These are phyloP conservation scores for Helianthus tuberosus DNA, from an alignment of 129 eudicot species.

Conservation along the genomic window DNA sequence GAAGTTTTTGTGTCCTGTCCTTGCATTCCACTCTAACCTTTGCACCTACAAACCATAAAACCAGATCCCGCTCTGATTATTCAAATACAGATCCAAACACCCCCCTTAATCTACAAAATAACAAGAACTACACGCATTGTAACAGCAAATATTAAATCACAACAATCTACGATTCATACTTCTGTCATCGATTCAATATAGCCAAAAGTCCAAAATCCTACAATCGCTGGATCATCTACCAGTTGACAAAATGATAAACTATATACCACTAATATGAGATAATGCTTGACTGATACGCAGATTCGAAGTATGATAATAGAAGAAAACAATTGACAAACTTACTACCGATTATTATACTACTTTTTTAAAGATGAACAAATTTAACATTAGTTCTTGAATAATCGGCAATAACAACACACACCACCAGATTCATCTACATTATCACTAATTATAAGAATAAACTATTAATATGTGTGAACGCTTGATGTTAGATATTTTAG, in stretches of 20 bases:
- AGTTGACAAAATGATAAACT: too few relatives aligned
- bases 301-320: background rate
- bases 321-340: background rate
- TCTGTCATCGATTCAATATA: background rate
- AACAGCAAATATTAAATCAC: background rate
- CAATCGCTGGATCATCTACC: too few relatives aligned
- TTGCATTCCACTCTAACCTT: slow-evolving; percentile 65
- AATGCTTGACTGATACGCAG: slow-evolving; percentile 8
- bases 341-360: background rate
- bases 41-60: slow-evolving; percentile 39
- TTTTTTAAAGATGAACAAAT: background rate
- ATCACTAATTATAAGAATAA: too few relatives aligned
- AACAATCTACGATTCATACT: background rate
- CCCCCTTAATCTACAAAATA: background rate
- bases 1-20: slow-evolving; percentile 41
- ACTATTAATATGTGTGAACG: too few relatives aligned
- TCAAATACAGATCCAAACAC: background rate
- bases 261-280: background rate
- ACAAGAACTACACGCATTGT: background rate
- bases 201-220: too few relatives aligned
- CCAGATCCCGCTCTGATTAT: background rate
- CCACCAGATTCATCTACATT: too few relatives aligned
- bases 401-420: background rate
- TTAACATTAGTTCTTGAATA: background rate
- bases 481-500: too few relatives aligned